These are phyloP conservation scores for Candolleomyces efflorescens DNA, from an alignment of 768 basidiomycete species.

Conservation along the genomic window DNA sequence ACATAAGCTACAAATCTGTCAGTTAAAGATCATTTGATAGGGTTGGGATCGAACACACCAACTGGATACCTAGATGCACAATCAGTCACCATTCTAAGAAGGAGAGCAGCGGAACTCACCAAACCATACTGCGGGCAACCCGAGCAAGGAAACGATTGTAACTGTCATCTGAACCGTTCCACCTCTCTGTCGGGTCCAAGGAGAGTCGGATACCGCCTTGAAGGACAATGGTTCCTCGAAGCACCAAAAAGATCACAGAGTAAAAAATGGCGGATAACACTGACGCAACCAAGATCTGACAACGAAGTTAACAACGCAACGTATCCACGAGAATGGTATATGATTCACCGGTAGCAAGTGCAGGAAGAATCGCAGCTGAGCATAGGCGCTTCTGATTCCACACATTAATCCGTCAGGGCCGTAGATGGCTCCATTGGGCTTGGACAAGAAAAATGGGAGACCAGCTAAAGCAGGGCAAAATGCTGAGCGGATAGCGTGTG, in stretches of 20 bases:
- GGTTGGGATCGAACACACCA: conserved; percentile 33
- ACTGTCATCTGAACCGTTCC: conserved; percentile 33
- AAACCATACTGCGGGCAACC: conserved; percentile 67
- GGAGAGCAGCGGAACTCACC: conserved; percentile 36
- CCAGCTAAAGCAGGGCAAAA: conserved; percentile 22
- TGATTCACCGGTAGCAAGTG: conserved; percentile 58
- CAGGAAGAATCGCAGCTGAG: conserved; percentile 43
- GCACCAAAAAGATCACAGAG: conserved; percentile 55
- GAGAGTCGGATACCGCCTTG: conserved; percentile 48
- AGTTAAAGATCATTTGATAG: neutral
- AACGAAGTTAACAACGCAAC: neutral
- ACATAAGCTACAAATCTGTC: conserved; percentile 47
- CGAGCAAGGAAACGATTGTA: conserved; percentile 59
- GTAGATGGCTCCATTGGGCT: conserved; percentile 36
- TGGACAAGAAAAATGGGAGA: conserved; percentile 29
- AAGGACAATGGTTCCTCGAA: conserved; percentile 53
- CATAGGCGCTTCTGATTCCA: conserved; percentile 40
- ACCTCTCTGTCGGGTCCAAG: conserved; percentile 43
- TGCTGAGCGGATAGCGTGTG: too few species aligned
- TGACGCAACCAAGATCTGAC: conserved; percentile 55
- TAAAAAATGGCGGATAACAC: conserved; percentile 54
- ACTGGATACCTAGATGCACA: conserved; percentile 48
- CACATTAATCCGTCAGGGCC: conserved; percentile 51
- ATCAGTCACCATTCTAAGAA: conserved; percentile 1
- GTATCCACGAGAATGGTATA: neutral